Base-by-base conservation (phyloP, 208 protist species). In the Phytomonas francai region DNA sequence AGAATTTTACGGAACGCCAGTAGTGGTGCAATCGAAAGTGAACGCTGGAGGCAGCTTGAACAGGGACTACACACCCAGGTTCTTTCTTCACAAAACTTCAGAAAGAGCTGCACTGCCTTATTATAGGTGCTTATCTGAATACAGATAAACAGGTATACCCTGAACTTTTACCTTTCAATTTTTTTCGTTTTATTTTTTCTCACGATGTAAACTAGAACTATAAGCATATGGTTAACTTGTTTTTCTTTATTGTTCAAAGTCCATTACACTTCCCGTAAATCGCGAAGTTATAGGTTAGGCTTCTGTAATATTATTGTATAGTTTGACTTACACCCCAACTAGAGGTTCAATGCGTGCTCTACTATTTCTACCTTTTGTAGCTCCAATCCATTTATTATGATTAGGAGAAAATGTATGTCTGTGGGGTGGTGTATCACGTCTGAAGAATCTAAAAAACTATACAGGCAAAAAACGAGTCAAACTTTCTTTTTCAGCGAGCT, bases 21-120 rank as follows among this genome's bases (percentile, higher is more conserved):
- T 59, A 70, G 68, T 39, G 75, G 56, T n/a, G 80, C 80, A 19
- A 77, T 91, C 63, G 89, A 94, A 72, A 79, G 80, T 62, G 72
- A 80, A 54, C 77, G 84, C 45, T 94, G 89, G 89, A 59, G 63
- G 36, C 83, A 92, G 63, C 77, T 85, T 71, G 89, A 94, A 70
- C 76, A 81, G 9, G 77, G 84, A 28, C 72, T 85, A 54, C 45
- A 54, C 8, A 54, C 19, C 45, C 45, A 54, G 29, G 19, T 54
- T 54, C 45, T 54, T 5, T 54, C 45, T 54, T 25, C 22, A 54
- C 45, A 54, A 54, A 25, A 19, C 45, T 25, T 25, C 19, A 19
- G 19, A 54, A 54, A 54, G 45, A 22, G 45, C 45, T 54, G 45
- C 19, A 6, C 45, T 19, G 45, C 22, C 45, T 54, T 19, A 54